A percentile compares a stretch with the other conserved stretches of the same genome.
Conservation (phyloP, 306 rosid genomes). For the Rosa chinensis region DNA sequence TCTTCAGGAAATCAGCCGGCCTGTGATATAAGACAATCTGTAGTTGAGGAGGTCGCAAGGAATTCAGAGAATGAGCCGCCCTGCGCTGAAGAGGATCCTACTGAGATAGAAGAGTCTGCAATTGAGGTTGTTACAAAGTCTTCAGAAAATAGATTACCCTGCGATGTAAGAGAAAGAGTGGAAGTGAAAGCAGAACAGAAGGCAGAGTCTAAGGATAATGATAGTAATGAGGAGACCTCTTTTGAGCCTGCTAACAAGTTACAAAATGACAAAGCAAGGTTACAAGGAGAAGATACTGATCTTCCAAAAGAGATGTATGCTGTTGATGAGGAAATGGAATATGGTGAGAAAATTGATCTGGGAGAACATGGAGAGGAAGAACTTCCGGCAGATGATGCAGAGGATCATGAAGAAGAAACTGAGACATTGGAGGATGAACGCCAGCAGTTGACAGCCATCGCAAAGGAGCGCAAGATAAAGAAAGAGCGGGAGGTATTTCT, state of each 20-base stretch:
- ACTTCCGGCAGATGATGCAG: slow-evolving; percentile 45
- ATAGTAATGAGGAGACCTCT: slow-evolving; percentile 26
- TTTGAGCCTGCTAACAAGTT: slow-evolving; percentile 18
- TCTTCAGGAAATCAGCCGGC: not conserved
- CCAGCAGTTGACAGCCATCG: slow-evolving; percentile 50
- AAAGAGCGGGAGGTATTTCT: slow-evolving; percentile 79
- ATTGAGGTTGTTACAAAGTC: slow-evolving; percentile 30
- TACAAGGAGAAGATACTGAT: slow-evolving; percentile 35
- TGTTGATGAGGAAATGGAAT: slow-evolving; percentile 32
- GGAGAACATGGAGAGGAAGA: slow-evolving; percentile 51
- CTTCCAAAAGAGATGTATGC: slow-evolving; percentile 22
- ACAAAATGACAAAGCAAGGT: slow-evolving; percentile 25
- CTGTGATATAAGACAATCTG: not conserved
- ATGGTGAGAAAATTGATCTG: slow-evolving; percentile 46
- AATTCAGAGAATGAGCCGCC: not conserved
- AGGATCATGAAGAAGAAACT: slow-evolving; percentile 45
- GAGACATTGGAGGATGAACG: slow-evolving; percentile 48
- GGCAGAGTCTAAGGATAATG: slow-evolving; percentile 33
- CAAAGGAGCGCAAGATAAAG: slow-evolving; percentile 53
- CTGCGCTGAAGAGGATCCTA: not conserved
- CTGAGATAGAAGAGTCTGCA: slow-evolving; percentile 12
- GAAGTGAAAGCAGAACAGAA: slow-evolving; percentile 28
- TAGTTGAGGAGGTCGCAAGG: not conserved
- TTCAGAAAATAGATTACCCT: slow-evolving; percentile 28
- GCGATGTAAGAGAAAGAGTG: slow-evolving; percentile 31